Base-by-base conservation (phyloP, 495 filamentous ascomycete genomes). In the Neurospora hispaniola region DNA sequence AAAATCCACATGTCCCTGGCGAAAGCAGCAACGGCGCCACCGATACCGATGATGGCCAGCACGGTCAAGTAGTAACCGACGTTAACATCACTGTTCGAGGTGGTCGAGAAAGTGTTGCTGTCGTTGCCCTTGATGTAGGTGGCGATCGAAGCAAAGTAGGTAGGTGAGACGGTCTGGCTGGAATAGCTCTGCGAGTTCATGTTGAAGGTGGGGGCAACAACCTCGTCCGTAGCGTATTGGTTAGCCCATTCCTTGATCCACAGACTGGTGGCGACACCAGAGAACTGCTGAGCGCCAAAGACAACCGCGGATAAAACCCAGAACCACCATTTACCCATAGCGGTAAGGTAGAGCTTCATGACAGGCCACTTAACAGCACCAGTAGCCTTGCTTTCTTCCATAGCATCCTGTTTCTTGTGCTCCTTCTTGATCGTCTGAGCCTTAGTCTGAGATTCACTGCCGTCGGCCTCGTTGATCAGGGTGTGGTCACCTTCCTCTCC, bases 241-340 rank as follows among this genome's bases (percentile, higher is more conserved):
- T 88, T 88, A 9, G 86, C 83, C 96, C 96, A 99, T 77, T 95
- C 86, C 75, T 93, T 88, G 75, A 99, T 96, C 96, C 96, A 99
- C 46, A 98, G 80, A 75, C 92, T 97, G 20, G 92, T 94, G 11
- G 91, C 92, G 16, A 98, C 92, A 14, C 90, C 90, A 20, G 90
- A 90, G 39, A 96, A 76, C 79, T 98, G 95, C 78, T 97, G 93
- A 66, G 90, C 81, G 16, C 84, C 87, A 78, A 99, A 98, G 54
- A 93, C 88, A 0, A 88, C 69, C 27, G 90, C 79, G 27, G 94
- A 92, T 68, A 90, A 77, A 62, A 91, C 77, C 96, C 96, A 99
- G 78, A 94, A 99, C 85, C 92, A 93, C 94, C 94, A 97, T 6
- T 88, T 86, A 10, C 96, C 96, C 96, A 98, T 98, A 66, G 94